Base-by-base conservation (phyloP, 2,329 filamentous ascomycete species). In the Zalaria sp. region DNA sequence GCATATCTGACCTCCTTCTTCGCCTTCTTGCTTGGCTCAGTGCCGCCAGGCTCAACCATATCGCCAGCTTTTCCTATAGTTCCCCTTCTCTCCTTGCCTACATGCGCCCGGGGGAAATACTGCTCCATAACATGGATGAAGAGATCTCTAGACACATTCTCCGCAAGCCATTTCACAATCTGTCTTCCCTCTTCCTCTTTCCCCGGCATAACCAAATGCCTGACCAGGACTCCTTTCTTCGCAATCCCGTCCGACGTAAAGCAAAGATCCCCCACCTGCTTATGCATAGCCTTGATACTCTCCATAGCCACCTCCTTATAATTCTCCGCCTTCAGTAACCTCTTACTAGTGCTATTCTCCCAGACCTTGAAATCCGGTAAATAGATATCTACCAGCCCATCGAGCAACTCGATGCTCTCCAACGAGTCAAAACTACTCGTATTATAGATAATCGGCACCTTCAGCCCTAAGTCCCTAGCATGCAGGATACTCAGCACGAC, bases 41-140 rank as follows among this genome's bases (percentile, higher is more conserved):
- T 42, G 42, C 54, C 51, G n/a, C 54, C 49, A 45, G 59, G 43
- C 43, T 62, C 52, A 41, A 53, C 11, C 27, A 55, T 45, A 52
- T 55, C 49, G 39, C 51, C 47, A 10, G 49, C 55, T 2, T 47
- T 37, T 5, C 49, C 44, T 26, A 39, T 47, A 7, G 47, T 52
- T 8, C 44, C 40, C 43, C 66, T 63, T 50, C 64, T 75, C 41
- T 67, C 64, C 63, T 86, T 89, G 3, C 85, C 85, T 1, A 93
- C 85, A 57, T 93, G 78, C 0, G 83, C 85, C 48, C 82, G 75
- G 0, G 84, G 84, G 47, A 77, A 78, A 54, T 91, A 91, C 61
- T 93, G 85, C 60, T 93, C 84, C 84, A 91, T 91, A 49, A 93
- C 79, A 56, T 93, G 81, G 45, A 91, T 73, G 59, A 88, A 89